Evolutionary conservation across 139 green algal genomes (phyloP).

Genomic region (Tetradesmus obliquus): DNA sequence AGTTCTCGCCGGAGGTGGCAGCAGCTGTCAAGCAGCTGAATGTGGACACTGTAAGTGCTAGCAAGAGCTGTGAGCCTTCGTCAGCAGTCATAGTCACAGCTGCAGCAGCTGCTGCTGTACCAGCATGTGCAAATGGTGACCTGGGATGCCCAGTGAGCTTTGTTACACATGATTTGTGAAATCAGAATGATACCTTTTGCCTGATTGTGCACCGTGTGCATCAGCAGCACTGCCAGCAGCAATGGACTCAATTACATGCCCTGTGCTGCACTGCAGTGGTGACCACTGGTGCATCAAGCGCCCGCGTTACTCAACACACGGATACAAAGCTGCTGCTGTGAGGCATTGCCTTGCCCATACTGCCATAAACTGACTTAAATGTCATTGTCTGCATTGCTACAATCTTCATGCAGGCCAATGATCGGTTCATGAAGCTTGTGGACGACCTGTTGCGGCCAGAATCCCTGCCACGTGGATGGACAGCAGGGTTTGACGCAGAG

Average conservation of each 20-base stretch:
- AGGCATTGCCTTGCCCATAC: too few relatives aligned
- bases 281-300: too few relatives aligned
- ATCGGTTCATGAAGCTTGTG: conserved; percentile 51
- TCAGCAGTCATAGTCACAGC: not conserved
- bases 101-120: not conserved
- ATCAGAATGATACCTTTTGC: too few relatives aligned
- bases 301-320: too few relatives aligned
- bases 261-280: not conserved
- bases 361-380: too few relatives aligned
- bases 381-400: not conserved
- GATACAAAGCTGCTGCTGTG: not conserved
- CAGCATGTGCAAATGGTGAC: too few relatives aligned
- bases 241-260: not conserved
- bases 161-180: too few relatives aligned
- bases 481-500: conserved; percentile 22
- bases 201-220: not conserved
- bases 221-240: not conserved
- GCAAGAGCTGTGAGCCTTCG: not conserved
- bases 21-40: conserved; percentile 34
- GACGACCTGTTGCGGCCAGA: conserved; percentile 59
- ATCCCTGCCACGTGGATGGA: conserved; percentile 57
- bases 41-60: conserved; percentile 23
- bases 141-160: too few relatives aligned
- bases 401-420: conserved; percentile 44
- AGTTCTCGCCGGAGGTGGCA: not conserved